Conservation (phyloP, 1,284 basidiomycete species). For the Pyrrhoderma lamaoense region DNA sequence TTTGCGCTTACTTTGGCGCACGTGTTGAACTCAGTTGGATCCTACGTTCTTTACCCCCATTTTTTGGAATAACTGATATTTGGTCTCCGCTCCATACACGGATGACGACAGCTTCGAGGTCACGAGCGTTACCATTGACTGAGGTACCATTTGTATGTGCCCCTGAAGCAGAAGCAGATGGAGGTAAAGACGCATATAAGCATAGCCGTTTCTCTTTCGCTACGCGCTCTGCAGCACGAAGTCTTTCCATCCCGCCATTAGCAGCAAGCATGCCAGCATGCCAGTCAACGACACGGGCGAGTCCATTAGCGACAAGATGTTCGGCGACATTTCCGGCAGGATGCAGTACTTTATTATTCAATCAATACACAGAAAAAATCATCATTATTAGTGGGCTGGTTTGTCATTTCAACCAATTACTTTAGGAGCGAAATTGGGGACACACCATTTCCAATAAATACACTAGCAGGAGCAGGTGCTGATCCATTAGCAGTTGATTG, state of each 20-base stretch:
- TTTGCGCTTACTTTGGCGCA: slow-evolving; percentile 68
- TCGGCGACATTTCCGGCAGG: slow-evolving; percentile 94
- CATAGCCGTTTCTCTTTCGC: slow-evolving; percentile 80
- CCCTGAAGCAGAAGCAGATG: slow-evolving; percentile 25
- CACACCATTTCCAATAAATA: slow-evolving; percentile 85
- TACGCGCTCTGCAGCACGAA: slow-evolving; percentile 76
- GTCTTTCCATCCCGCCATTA: slow-evolving; percentile 75
- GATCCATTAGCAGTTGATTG: slow-evolving; percentile 51
- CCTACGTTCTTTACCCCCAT: slow-evolving; percentile 69
- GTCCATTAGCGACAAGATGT: slow-evolving; percentile 75
- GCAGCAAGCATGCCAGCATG: slow-evolving; percentile 90
- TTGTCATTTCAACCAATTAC: background rate
- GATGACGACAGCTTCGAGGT: slow-evolving; percentile 80
- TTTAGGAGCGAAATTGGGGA: too few species aligned
- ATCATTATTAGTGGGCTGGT: background rate
- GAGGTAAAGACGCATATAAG: slow-evolving; percentile 62
- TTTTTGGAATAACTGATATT: slow-evolving; percentile 74
- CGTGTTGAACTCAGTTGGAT: slow-evolving; percentile 87
- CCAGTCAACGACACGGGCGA: slow-evolving; percentile 95
- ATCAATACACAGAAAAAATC: slow-evolving; percentile 1
- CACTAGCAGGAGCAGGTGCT: slow-evolving; percentile 57
- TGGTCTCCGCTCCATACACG: slow-evolving; percentile 94
- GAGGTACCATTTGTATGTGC: slow-evolving; percentile 38
- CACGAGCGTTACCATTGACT: slow-evolving; percentile 37
- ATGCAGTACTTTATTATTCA: slow-evolving; percentile 58